These are phyloP conservation scores for Gymnopilus junonius DNA, from an alignment of 768 basidiomycete genomes.

Conservation along the genomic window DNA sequence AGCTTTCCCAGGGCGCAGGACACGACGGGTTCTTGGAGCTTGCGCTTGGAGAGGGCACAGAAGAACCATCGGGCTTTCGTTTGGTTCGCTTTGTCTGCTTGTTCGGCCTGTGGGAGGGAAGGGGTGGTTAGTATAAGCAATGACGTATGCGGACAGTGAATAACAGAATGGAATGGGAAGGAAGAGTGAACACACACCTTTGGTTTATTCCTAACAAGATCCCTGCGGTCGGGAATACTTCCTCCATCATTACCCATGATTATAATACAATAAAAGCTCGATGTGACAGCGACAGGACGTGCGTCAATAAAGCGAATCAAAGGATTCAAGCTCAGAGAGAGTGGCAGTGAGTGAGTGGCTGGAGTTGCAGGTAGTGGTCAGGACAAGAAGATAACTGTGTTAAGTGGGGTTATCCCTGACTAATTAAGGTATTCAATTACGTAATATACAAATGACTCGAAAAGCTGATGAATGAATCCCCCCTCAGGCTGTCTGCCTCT, in stretches of 20 bases:
- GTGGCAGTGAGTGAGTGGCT: background rate
- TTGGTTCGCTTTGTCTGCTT: slow-evolving; percentile 91
- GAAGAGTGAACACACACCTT: slow-evolving; percentile 55
- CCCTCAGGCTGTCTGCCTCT: too few species aligned
- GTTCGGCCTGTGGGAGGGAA: slow-evolving; percentile 79
- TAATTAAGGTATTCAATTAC: background rate
- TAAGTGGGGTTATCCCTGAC: background rate
- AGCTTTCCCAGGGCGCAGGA: slow-evolving; percentile 92
- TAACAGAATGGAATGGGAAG: too few species aligned
- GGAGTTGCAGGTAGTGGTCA: background rate
- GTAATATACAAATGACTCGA: background rate
- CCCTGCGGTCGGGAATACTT: slow-evolving; percentile 84
- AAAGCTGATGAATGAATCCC: too few species aligned
- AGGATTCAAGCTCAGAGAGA: background rate
- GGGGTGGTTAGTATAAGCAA: too few species aligned
- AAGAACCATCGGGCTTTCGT: slow-evolving; percentile 88
- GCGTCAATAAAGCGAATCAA: background rate
- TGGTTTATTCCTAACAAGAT: slow-evolving; percentile 72
- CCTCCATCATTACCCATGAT: slow-evolving; percentile 89
- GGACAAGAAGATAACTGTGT: background rate
- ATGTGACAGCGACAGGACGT: background rate
- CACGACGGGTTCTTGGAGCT: slow-evolving; percentile 88
- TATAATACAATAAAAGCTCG: background rate
- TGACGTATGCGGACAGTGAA: too few species aligned
- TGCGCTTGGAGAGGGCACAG: slow-evolving; percentile 94